Percentiles rank a stretch among this genome's conserved stretches.
Evolutionary conservation across 352 stramenopile genomes (phyloP).

Genomic region (Globisporangium heterothallicum): DNA sequence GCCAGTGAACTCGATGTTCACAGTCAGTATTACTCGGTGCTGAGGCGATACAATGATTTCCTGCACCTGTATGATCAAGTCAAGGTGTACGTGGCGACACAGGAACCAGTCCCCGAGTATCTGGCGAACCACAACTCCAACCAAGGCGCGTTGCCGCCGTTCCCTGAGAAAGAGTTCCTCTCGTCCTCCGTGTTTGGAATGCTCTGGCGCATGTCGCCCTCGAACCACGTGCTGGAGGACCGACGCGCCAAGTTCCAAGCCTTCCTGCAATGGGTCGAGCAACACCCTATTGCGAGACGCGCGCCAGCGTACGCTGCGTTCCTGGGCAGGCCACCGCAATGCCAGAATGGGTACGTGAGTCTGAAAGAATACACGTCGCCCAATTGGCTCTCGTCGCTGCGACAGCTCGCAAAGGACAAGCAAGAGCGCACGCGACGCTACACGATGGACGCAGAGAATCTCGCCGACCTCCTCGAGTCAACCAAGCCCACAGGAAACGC

Average conservation of each 20-base stretch:
- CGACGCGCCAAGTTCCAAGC: slow-evolving; percentile 45
- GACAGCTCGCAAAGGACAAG: slow-evolving; percentile 45
- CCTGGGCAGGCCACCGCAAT: slow-evolving; percentile 54
- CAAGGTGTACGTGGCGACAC: slow-evolving; percentile 17
- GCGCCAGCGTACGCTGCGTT: slow-evolving; percentile 38
- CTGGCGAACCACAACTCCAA: no score
- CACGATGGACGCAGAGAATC: slow-evolving; percentile 19
- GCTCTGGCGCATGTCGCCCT: slow-evolving; percentile 43
- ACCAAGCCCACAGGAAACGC: no score
- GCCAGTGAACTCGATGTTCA: slow-evolving; percentile 13
- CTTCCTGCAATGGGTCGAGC: slow-evolving; percentile 57
- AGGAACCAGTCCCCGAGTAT: no score
- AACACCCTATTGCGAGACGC: slow-evolving; percentile 32
- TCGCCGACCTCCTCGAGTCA: slow-evolving; percentile 7
- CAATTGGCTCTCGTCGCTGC: slow-evolving; percentile 54
- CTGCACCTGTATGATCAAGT: slow-evolving; percentile 46
- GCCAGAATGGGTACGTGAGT: slow-evolving; percentile 55
- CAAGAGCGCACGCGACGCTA: slow-evolving; percentile 22
- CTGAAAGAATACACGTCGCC: slow-evolving; percentile 70
- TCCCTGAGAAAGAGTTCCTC: slow-evolving; percentile 54
- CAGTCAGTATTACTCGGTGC: slow-evolving; percentile 58
- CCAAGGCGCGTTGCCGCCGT: slow-evolving; percentile 25
- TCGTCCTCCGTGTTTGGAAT: slow-evolving; percentile 39
- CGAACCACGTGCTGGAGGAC: slow-evolving; percentile 42
- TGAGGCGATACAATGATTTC: slow-evolving; percentile 67